These are phyloP conservation scores for Tetrahymena borealis DNA, from an alignment of 73 alveolate species.

Conservation along the genomic window DNA sequence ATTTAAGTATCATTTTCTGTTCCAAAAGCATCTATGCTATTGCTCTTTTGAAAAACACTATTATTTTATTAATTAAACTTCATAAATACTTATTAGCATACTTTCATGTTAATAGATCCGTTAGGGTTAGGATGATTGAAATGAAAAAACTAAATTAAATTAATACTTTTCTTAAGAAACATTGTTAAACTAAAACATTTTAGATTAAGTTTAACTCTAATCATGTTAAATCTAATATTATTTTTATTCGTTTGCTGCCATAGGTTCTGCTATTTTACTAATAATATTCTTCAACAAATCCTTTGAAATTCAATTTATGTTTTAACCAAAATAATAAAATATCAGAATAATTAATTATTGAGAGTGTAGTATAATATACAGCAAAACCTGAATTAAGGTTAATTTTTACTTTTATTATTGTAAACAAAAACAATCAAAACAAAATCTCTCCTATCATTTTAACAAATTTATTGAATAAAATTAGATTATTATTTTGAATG, in stretches of 20 bases:
- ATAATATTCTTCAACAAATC: background rate
- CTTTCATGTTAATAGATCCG: background rate
- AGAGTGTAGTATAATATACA: too few species aligned
- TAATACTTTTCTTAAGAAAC: background rate
- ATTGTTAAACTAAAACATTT: background rate
- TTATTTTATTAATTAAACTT: background rate
- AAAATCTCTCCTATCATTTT: background rate
- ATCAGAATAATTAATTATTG: too few species aligned
- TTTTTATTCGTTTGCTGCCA: background rate
- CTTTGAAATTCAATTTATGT: too few species aligned
- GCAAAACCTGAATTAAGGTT: too few species aligned
- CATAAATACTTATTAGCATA: background rate
- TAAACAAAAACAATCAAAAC: background rate
- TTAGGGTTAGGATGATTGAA: background rate
- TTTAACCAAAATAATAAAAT: too few species aligned
- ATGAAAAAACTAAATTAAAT: background rate
- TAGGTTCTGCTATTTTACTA: background rate
- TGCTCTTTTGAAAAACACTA: background rate
- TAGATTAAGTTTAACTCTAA: background rate
- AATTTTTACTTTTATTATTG: background rate
- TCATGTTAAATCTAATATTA: background rate
- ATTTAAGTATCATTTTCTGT: background rate
- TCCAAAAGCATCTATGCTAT: background rate
- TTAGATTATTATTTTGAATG: background rate
- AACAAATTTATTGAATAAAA: background rate